Evolutionary conservation across 75 land plant genomes (phyloP), one percentile per base, ranked within the genome.

Genomic region (Selaginella moellendorffii): DNA sequence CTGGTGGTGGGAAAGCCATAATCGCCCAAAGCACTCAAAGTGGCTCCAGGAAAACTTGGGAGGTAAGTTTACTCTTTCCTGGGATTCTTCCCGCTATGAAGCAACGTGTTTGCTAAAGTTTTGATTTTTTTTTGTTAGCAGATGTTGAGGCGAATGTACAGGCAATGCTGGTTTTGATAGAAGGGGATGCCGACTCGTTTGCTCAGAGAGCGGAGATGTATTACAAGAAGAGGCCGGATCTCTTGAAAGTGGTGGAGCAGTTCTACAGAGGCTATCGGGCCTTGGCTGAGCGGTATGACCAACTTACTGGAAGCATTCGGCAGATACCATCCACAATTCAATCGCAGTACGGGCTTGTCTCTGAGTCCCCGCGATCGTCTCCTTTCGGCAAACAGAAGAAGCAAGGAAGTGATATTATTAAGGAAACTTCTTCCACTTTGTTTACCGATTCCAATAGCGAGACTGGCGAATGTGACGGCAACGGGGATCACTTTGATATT

Each of bases 1-100:
- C 0, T 86, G 90, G 86, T 86, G 86, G 90, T 86, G 86, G 86
- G 83, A 86, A 58, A 81, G 90, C 62, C 90, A 86, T 67, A 78
- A 80, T 20, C 83, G 83, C 29, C 83, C 81, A 31, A 86, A 83
- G 62, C 80, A 81, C 65, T 80, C 86, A 1, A 83, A 74, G 71
- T 86, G 90, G 90, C 83, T 86, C 8, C 70, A 80, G 26, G 83
- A 86, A 28, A 86, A 77, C 66, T 78, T 86, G 30, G 75, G 78
- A 66, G 81, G 90, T 83, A 68, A 68, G 74, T 31, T 2, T 26
- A 51, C 64, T 67, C 1, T 65, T 51, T 65, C 24, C 18, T 22
- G 29, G 58, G 46, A n/a, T n/a, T 46, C 51, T 46, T 46, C 51
- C 18, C 18, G 10, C 14, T 10, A 25, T 71, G 68, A 56, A 70